These are phyloP conservation scores for Magnolia changhungtana DNA, from an alignment of 164 flowering plant genomes.

Conservation along the genomic window DNA sequence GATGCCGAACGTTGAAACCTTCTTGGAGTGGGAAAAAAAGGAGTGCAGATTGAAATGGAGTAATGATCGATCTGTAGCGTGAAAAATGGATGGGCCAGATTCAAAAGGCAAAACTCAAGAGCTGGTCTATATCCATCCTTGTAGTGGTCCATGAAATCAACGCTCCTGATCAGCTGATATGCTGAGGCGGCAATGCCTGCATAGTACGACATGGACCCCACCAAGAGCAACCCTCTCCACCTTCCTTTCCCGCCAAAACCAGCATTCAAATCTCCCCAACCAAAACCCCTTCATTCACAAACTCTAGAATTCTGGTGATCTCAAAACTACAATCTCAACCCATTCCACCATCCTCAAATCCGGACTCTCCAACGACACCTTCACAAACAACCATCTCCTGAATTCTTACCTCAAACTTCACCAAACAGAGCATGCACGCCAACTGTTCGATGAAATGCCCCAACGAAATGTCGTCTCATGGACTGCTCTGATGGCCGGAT, in stretches of 20 bases:
- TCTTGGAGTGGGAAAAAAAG: too few species aligned
- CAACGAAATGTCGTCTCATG: conserved; percentile 58
- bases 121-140: too few species aligned
- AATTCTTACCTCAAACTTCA: conserved; percentile 27
- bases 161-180: too few species aligned
- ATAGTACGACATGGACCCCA: neutral
- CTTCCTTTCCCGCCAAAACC: conserved; percentile 24
- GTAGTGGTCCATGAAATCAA: too few species aligned
- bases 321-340: conserved; percentile 16
- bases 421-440: conserved; percentile 24
- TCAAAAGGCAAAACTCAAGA: too few species aligned
- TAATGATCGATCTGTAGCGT: too few species aligned
- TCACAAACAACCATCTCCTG: conserved; percentile 42
- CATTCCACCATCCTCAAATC: conserved; percentile 37
- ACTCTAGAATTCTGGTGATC: conserved; percentile 26
- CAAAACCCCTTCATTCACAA: conserved; percentile 27
- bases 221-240: neutral
- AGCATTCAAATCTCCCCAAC: conserved; percentile 15
- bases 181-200: too few species aligned
- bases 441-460: conserved; percentile 53
- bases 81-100: too few species aligned
- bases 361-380: conserved; percentile 34
- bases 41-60: too few species aligned
- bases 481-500: conserved; percentile 60
- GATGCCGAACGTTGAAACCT: too few species aligned